Conservation (phyloP, 495 filamentous ascomycete genomes). For the Baudoinia panamericana region DNA sequence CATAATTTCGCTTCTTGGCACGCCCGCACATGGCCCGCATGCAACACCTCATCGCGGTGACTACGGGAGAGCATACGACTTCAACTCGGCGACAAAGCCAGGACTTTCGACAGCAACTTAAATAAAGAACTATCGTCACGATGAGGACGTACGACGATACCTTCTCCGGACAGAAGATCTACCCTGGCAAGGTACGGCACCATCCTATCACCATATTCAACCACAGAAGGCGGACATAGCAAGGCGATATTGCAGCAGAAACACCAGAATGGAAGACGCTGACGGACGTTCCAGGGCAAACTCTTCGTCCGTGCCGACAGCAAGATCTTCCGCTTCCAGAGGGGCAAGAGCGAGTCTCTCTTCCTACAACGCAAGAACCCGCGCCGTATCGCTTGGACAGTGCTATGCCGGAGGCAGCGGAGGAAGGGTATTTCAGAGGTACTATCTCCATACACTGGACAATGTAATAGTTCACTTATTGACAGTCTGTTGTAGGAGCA, state of each 20-base stretch:
- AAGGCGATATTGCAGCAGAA: background rate
- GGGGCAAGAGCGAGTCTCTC: slow-evolving; percentile 98
- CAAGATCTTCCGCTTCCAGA: slow-evolving; percentile 99
- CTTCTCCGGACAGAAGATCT: slow-evolving; percentile 96
- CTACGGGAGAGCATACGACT: too few relatives aligned
- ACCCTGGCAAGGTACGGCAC: slow-evolving; percentile 82
- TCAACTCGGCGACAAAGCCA: slow-evolving; percentile 20
- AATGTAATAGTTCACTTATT: background rate
- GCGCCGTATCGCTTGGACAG: slow-evolving; percentile 95
- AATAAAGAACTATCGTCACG: slow-evolving; percentile 32
- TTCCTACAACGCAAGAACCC: slow-evolving; percentile 99
- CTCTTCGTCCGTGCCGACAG: slow-evolving; percentile 98
- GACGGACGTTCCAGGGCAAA: slow-evolving; percentile 60
- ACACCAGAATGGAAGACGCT: background rate
- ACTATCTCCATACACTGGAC: slow-evolving; percentile 38
- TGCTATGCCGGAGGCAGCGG: slow-evolving; percentile 94
- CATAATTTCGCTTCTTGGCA: too few relatives aligned
- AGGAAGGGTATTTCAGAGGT: slow-evolving; percentile 99
- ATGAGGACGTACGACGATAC: slow-evolving; percentile 98
- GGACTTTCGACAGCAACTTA: background rate
- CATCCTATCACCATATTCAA: background rate
- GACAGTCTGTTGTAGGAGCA: too few relatives aligned
- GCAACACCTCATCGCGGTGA: background rate
- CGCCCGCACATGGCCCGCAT: too few relatives aligned
- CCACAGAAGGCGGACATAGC: background rate